These are phyloP conservation scores for Pleurozium schreberi DNA, from an alignment of 225 moss, liverwort and hornwort genomes.

Conservation along the genomic window DNA sequence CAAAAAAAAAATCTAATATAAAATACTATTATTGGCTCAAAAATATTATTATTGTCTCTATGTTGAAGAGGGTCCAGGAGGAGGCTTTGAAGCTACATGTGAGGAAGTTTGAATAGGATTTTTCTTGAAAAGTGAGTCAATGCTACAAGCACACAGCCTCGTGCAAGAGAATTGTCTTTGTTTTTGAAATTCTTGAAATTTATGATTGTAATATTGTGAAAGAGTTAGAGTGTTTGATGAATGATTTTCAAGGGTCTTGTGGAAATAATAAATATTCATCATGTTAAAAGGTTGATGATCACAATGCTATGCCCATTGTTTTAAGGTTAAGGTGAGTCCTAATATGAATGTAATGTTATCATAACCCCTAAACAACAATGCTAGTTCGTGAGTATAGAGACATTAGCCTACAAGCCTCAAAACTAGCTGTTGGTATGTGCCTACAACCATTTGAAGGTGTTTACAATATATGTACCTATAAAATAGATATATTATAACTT, in stretches of 20 bases:
- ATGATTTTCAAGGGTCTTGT: not conserved
- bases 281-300: not conserved
- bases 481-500: too few species aligned
- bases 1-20: not conserved
- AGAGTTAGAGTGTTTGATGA: not conserved
- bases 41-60: too few species aligned
- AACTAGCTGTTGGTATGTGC: too few species aligned
- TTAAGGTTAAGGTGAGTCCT: too few species aligned
- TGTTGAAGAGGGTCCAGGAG: not conserved
- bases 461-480: too few species aligned
- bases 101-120: not conserved
- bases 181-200: not conserved
- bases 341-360: too few species aligned
- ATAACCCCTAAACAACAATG: too few species aligned
- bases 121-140: not conserved
- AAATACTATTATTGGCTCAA: not conserved
- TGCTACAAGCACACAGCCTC: accelerated
- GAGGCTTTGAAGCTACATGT: not conserved
- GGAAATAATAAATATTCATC: not conserved
- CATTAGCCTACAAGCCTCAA: too few species aligned
- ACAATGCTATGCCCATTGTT: too few species aligned
- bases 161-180: accelerated
- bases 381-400: too few species aligned
- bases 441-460: too few species aligned
- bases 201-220: accelerated